A percentile compares a stretch with the other conserved stretches of the same genome.
phyloP scores from a whole-genome alignment of 257 asterid genomes.

The Datura wrightii region DNA sequence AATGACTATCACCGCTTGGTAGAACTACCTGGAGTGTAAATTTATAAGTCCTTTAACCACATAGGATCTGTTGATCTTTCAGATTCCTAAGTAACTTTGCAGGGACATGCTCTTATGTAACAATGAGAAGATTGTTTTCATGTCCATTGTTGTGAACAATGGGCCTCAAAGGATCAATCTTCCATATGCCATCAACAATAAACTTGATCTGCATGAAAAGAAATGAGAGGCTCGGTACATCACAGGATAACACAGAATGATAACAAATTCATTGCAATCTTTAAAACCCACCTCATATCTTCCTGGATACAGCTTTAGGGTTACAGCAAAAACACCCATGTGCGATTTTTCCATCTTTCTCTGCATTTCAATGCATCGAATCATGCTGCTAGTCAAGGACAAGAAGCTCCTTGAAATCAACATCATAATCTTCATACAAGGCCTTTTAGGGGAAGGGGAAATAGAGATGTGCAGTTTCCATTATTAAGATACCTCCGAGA shows the following conservation, averaged over 20 bases:
- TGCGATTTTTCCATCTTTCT: slow-evolving; percentile 79
- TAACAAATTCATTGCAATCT: background rate
- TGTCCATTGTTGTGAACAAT: slow-evolving; percentile 56
- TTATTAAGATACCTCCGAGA: background rate
- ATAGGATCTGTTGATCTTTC: background rate
- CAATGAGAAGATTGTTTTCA: slow-evolving; percentile 71
- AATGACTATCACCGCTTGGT: background rate
- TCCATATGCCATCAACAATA: slow-evolving; percentile 91
- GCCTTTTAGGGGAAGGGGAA: background rate
- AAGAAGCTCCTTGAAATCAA: background rate
- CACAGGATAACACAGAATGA: background rate
- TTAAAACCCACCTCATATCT: slow-evolving; percentile 70
- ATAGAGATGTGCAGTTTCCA: background rate
- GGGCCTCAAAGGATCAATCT: slow-evolving; percentile 73
- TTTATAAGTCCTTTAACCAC: background rate
- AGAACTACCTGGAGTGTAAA: background rate
- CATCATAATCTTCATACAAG: background rate
- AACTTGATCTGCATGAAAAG: slow-evolving; percentile 74
- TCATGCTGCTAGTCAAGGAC: slow-evolving; percentile 33
- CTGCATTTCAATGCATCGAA: slow-evolving; percentile 56
- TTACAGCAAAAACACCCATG: slow-evolving; percentile 61
- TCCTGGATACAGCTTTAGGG: slow-evolving; percentile 83
- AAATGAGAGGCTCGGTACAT: background rate
- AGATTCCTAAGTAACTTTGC: background rate
- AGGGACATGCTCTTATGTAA: slow-evolving; percentile 40